Conservation (phyloP, 768 basidiomycete genomes). For the Panus rudis region DNA sequence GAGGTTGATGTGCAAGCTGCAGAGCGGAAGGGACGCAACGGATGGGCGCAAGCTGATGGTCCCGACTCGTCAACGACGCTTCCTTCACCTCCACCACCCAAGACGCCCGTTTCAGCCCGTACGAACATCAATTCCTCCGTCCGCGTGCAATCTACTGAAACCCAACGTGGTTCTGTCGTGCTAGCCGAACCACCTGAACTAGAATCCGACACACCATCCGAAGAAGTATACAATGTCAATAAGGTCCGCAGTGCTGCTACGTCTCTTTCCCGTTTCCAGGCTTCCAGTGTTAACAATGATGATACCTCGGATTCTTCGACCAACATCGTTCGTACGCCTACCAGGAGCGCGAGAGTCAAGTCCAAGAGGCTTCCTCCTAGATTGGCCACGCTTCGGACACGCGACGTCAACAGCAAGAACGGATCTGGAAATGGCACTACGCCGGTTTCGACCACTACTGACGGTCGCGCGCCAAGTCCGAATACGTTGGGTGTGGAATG, state of each 20-base stretch:
- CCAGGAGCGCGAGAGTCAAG: slow-evolving; percentile 39
- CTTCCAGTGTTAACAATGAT: slow-evolving; percentile 14
- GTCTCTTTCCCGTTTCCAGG: slow-evolving; percentile 11
- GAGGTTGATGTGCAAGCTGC: slow-evolving; percentile 12
- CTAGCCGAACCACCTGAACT: slow-evolving; percentile 19
- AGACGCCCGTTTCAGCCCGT: slow-evolving; percentile 31
- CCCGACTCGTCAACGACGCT: slow-evolving; percentile 34
- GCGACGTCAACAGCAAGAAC: slow-evolving; percentile 23
- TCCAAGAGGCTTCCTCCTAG: slow-evolving; percentile 43
- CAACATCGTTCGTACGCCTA: slow-evolving; percentile 24
- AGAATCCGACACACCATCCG: slow-evolving; percentile 23
- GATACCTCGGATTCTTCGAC: slow-evolving; percentile 50
- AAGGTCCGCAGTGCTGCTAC: slow-evolving; percentile 10
- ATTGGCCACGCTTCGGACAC: slow-evolving; percentile 42
- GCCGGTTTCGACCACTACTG: slow-evolving; percentile 6
- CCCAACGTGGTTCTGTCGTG: slow-evolving; percentile 27
- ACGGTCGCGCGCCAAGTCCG: slow-evolving; percentile 27
- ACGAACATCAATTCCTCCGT: slow-evolving; percentile 20
- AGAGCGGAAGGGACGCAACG: slow-evolving; percentile 14
- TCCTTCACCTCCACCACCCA: slow-evolving; percentile 32
- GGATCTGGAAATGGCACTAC: no score
- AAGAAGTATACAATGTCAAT: not conserved
- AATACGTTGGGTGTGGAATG: slow-evolving; percentile 44
- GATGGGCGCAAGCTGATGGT: slow-evolving; percentile 26
- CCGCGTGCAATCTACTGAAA: slow-evolving; percentile 22